Evolutionary conservation across 208 protist genomes (phyloP).

Genomic region (Leishmania tarentolae): DNA sequence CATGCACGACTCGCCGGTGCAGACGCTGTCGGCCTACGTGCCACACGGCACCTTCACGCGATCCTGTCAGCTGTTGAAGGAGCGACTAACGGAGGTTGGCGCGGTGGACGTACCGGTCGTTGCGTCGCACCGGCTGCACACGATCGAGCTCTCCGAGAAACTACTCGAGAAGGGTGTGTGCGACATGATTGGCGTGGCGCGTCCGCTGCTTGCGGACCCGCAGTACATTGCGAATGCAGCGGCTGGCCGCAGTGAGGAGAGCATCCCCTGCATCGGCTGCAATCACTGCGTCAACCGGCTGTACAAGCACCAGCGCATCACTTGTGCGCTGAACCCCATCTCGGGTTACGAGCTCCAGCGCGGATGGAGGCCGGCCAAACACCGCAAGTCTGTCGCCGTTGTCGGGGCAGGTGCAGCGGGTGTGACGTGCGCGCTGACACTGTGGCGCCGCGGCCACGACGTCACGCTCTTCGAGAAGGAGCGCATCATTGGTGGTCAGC

Average conservation of each 20-base stretch:
- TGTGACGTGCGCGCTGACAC: slow-evolving; percentile 86
- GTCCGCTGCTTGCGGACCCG: slow-evolving; percentile 91
- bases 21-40: slow-evolving; percentile 92
- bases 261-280: slow-evolving; percentile 94
- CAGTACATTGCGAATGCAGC: slow-evolving; percentile 89
- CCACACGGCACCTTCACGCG: slow-evolving; percentile 89
- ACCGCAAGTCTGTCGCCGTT: slow-evolving; percentile 84
- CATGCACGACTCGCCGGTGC: slow-evolving; percentile 95
- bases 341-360: slow-evolving; percentile 90
- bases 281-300: slow-evolving; percentile 95
- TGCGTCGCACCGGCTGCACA: slow-evolving; percentile 92
- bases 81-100: slow-evolving; percentile 39
- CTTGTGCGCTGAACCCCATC: slow-evolving; percentile 93
- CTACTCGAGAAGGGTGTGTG: slow-evolving; percentile 72
- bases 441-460: slow-evolving; percentile 90
- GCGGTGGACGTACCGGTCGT: slow-evolving; percentile 77
- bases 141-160: slow-evolving; percentile 78
- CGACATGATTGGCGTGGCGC: slow-evolving; percentile 91
- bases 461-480: slow-evolving; percentile 90
- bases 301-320: slow-evolving; percentile 87
- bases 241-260: slow-evolving; percentile 59
- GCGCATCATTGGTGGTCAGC: slow-evolving; percentile 87
- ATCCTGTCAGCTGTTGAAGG: slow-evolving; percentile 66
- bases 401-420: slow-evolving; percentile 93
- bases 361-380: slow-evolving; percentile 48